Conservation (phyloP, 768 basidiomycete genomes). For the Cubamyces lactineus region DNA sequence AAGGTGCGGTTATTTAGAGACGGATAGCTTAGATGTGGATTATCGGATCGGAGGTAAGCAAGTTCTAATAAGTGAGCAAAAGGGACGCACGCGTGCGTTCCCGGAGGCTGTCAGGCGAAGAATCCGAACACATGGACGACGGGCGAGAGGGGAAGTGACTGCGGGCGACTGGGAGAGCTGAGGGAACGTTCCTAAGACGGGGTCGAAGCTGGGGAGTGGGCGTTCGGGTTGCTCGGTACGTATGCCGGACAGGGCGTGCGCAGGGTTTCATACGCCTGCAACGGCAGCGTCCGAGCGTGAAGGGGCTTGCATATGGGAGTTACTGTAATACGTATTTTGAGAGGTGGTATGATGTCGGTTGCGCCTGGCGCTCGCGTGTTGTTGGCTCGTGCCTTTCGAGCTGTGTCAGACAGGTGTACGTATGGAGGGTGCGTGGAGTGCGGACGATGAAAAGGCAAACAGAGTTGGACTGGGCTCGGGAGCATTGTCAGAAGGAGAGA, state of each 20-base stretch:
- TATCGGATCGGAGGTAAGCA: no score
- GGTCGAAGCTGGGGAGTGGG: neutral
- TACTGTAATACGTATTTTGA: neutral
- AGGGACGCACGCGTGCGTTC: neutral
- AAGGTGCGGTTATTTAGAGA: no score
- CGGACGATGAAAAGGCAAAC: neutral
- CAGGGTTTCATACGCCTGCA: neutral
- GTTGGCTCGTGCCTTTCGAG: no score
- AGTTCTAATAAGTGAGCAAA: no score
- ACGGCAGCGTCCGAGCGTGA: neutral
- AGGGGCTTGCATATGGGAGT: no score
- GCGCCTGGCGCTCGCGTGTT: no score
- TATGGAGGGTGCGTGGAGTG: no score
- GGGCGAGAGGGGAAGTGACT: neutral
- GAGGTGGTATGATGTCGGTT: no score
- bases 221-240: conserved; percentile 4
- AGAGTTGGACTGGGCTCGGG: conserved; percentile 1
- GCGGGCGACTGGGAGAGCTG: neutral
- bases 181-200: no score
- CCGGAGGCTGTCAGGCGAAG: neutral
- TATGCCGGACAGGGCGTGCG: neutral
- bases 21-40: no score
- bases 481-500: no score
- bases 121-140: neutral
- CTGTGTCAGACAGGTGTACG: no score